These are phyloP conservation scores for Ophiostoma quercus DNA, from an alignment of 2,329 filamentous ascomycete species.

Conservation along the genomic window DNA sequence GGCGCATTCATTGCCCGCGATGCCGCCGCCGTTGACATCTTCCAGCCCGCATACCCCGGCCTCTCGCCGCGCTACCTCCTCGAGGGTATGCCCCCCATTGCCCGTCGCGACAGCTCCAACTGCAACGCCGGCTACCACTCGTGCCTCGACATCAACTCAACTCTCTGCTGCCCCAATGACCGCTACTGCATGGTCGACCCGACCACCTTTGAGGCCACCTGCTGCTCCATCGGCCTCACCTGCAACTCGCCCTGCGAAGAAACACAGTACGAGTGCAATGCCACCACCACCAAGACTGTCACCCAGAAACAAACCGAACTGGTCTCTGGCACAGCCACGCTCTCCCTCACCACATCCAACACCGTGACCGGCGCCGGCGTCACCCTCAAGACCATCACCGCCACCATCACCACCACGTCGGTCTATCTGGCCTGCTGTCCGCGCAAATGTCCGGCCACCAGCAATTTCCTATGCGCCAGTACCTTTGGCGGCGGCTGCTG, in stretches of 20 bases:
- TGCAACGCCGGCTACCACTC: constrained; percentile 26
- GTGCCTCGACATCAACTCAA: constrained; percentile 31
- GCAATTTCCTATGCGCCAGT: constrained; percentile 42
- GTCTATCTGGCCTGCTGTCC: constrained; percentile 37
- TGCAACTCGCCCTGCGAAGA: constrained; percentile 34
- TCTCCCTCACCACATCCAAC: constrained; percentile 15
- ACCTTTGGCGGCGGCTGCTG: constrained; percentile 48
- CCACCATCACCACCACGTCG: constrained; percentile 30
- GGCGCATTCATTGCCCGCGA: constrained; percentile 8
- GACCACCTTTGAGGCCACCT: constrained; percentile 27
- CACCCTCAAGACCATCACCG: constrained; percentile 28
- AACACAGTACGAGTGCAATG: constrained; percentile 32
- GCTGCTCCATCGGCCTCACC: constrained; percentile 33
- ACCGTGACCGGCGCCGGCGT: constrained; percentile 23
- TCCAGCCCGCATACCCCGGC: constrained; percentile 5
- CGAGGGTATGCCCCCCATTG: constrained; percentile 16
- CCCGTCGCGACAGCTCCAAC: constrained; percentile 20
- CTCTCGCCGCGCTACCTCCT: constrained; percentile 20
- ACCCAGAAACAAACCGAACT: constrained; percentile 27
- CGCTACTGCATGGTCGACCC: constrained; percentile 35
- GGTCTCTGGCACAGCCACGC: neutral
- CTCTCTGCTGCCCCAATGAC: constrained; percentile 30
- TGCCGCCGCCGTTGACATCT: neutral
- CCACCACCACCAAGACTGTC: constrained; percentile 28
- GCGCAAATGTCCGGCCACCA: constrained; percentile 39